A percentile compares a stretch with the other conserved stretches of the same genome.
These are phyloP conservation scores for Metschnikowia chrysomelidarum DNA, from an alignment of 805 yeast genomes.

Conservation along the genomic window DNA sequence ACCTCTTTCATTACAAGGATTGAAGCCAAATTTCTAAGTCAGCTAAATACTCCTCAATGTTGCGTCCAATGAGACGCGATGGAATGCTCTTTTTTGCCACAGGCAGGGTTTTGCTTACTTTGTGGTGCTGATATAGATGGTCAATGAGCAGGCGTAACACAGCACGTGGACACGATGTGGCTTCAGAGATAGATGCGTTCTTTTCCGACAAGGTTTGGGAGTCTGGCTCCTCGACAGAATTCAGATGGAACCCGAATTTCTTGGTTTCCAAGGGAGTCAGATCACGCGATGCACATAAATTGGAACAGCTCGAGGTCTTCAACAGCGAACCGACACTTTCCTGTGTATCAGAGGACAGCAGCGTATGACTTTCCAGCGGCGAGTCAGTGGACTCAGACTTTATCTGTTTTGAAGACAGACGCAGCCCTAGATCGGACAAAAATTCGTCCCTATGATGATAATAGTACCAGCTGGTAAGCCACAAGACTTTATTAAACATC, in stretches of 20 bases:
- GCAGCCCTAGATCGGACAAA: constrained; percentile 9
- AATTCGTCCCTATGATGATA: constrained; percentile 26
- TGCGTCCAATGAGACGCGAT: constrained; percentile 27
- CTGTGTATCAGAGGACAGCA: too few species aligned
- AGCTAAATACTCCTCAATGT: constrained; percentile 22
- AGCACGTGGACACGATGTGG: background rate
- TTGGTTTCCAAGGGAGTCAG: too few species aligned
- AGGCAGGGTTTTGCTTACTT: constrained; percentile 30
- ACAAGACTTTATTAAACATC: constrained; percentile 63
- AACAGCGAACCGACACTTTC: background rate
- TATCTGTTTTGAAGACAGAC: background rate
- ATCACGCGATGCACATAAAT: too few species aligned
- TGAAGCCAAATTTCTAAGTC: constrained; percentile 11
- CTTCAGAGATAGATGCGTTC: background rate
- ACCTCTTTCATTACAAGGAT: background rate
- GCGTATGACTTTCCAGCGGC: background rate
- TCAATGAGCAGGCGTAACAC: constrained; percentile 18
- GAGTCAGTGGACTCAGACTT: background rate
- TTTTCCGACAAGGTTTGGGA: too few species aligned
- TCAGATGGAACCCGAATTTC: background rate
- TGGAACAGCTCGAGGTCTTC: too few species aligned
- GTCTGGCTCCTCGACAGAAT: background rate
- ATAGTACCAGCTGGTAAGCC: constrained; percentile 57
- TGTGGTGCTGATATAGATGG: constrained; percentile 32
- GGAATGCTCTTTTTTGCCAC: constrained; percentile 38